Base-by-base conservation (phyloP, 2,329 filamentous ascomycete genomes). In the Talaromyces funiculosus region DNA sequence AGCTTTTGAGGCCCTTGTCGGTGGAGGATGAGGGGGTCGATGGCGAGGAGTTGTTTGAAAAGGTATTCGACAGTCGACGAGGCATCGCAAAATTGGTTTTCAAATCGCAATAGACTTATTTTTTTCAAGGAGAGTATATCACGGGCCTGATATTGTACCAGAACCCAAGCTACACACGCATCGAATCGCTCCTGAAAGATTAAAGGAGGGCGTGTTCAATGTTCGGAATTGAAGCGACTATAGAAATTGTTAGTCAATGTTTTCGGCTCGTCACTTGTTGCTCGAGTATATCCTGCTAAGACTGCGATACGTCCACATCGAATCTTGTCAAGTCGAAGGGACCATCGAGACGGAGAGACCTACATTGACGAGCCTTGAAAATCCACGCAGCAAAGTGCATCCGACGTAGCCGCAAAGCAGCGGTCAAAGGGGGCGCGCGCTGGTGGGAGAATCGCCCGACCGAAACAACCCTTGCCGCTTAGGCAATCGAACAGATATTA, bases 21-120 rank as follows among this genome's bases (percentile, higher is more conserved):
- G 75, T 75, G 66, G 78, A 73, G 67, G 81, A 54, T 37, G 47
- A 51, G 53, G 57, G 49, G 42, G 49, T 62, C 9, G 60, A 35
- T 55, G 61, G 54, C 31, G 59, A 74, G 71, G 80, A 76, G 70
- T 78, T 80, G 72, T 77, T 80, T 72, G 80, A 78, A 72, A 85
- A 83, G 70, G 81, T 81, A 73, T 82, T 85, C 70, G 83, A 80
- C 70, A 78, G 79, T 79, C 83, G 82, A 78, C 82, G 80, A 82
- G 84, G 84, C 84, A 87, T 86, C 76, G 81, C 80, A 80, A 63
- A 60, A 12, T 54, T 9, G n/a, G n/a, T 35, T 22, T 31, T 54
- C 22, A 6, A 2, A 7, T 54, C 18, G 20, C 35, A 26, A n/a
- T n/a, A n/a, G n/a, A n/a, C n/a, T n/a, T 16, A 7, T 4, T 24